phyloP scores from a whole-genome alignment of 2,329 filamentous ascomycete species.

The Aschersonia sp. region DNA sequence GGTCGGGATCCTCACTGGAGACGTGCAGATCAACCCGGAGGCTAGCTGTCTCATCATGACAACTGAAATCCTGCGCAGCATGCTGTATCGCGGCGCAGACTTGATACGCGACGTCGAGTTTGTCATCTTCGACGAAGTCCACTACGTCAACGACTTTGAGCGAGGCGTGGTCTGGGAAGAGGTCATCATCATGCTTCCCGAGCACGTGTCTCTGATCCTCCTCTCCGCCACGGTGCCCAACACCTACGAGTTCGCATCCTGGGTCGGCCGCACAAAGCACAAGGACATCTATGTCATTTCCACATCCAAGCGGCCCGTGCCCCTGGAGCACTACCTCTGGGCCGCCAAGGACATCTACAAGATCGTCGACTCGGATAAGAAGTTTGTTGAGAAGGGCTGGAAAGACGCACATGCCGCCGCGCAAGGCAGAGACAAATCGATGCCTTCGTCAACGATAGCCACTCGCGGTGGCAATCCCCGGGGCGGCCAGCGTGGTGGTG shows the following conservation, averaged over 20 bases:
- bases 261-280: conserved; percentile 95
- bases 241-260: conserved; percentile 93
- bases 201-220: conserved; percentile 89
- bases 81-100: conserved; percentile 94
- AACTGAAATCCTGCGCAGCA: conserved; percentile 92
- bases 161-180: conserved; percentile 98
- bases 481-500: conserved; percentile 22
- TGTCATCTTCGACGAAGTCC: conserved; percentile 97
- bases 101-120: conserved; percentile 95
- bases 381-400: conserved; percentile 85
- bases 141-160: conserved; percentile 95
- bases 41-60: conserved; percentile 99
- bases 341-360: conserved; percentile 84
- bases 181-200: conserved; percentile 97
- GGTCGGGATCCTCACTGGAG: conserved; percentile 90
- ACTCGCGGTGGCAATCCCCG: conserved; percentile 22
- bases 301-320: conserved; percentile 86
- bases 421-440: conserved; percentile 67
- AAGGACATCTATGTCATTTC: conserved; percentile 99
- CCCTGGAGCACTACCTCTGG: conserved; percentile 93
- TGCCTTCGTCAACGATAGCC: conserved; percentile 21
- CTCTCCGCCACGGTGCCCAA: conserved; percentile 95
- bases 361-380: conserved; percentile 87
- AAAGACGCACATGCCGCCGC: conserved; percentile 79
- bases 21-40: conserved; percentile 95